These are phyloP conservation scores for Escallonia herrerae DNA, from an alignment of 129 eudicot species.

Conservation along the genomic window DNA sequence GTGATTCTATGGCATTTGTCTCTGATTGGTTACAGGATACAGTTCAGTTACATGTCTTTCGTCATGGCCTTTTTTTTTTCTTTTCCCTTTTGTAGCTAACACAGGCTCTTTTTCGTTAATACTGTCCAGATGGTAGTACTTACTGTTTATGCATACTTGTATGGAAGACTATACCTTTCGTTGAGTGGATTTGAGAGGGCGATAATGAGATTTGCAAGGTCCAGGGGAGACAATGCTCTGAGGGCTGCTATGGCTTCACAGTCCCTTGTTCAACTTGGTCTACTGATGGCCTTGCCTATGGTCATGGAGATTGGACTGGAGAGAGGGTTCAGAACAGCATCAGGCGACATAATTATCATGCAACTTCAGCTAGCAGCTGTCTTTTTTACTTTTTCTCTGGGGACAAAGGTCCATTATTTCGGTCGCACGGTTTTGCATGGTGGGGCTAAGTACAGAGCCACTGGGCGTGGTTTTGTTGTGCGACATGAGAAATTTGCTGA, in stretches of 20 bases:
- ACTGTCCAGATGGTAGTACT: conserved; percentile 71
- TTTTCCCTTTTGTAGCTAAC: conserved; percentile 11
- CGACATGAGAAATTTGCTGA: conserved; percentile 96
- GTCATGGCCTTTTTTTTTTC: conserved; percentile 5
- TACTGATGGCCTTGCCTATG: conserved; percentile 91
- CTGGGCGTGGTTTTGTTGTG: conserved; percentile 98
- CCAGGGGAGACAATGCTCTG: conserved; percentile 62
- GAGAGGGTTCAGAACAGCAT: conserved; percentile 85
- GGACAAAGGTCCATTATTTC: conserved; percentile 86
- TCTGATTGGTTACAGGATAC: too few species aligned
- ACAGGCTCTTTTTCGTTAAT: conserved; percentile 1
- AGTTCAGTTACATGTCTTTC: conserved; percentile 7
- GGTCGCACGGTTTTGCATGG: conserved; percentile 94
- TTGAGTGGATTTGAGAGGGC: conserved; percentile 84
- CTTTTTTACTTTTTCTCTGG: conserved; percentile 93
- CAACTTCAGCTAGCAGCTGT: conserved; percentile 89
- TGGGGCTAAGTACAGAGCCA: conserved; percentile 96
- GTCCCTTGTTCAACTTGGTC: conserved; percentile 81
- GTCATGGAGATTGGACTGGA: conserved; percentile 94
- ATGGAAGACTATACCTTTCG: conserved; percentile 74
- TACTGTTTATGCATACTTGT: conserved; percentile 76
- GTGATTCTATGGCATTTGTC: too few species aligned
- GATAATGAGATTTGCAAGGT: conserved; percentile 57
- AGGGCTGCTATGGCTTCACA: conserved; percentile 86
- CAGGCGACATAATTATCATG: conserved; percentile 79